These are phyloP conservation scores for Phytophthora colocasiae DNA, from an alignment of 352 stramenopile species.

Conservation along the genomic window DNA sequence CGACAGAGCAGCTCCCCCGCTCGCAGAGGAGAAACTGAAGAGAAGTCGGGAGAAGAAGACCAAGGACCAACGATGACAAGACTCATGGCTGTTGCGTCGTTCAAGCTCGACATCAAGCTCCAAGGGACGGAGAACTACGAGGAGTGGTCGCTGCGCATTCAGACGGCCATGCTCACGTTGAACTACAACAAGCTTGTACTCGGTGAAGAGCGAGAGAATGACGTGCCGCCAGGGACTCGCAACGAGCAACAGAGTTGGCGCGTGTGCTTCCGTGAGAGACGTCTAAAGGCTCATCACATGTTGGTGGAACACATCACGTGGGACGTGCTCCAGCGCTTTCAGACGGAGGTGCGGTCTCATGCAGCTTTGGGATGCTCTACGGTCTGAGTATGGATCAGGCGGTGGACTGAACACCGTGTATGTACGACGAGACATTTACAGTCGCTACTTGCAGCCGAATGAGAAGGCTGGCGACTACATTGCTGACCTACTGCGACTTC, in stretches of 20 bases:
- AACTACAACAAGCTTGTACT: neutral
- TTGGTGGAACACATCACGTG: too few species aligned
- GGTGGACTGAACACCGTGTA: neutral
- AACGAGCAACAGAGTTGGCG: neutral
- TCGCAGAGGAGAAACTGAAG: too few species aligned
- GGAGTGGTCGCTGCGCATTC: conserved; percentile 1
- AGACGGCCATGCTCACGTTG: neutral
- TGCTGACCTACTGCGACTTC: neutral
- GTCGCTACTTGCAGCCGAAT: neutral
- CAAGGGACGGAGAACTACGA: neutral
- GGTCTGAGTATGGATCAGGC: neutral
- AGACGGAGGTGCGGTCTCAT: neutral
- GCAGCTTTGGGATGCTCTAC: neutral
- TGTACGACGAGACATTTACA: neutral
- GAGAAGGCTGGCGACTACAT: neutral
- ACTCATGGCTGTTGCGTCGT: conserved; percentile 1
- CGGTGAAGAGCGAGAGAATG: neutral
- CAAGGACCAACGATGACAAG: neutral
- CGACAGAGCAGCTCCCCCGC: too few species aligned
- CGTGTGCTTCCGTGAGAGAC: neutral
- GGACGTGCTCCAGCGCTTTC: neutral
- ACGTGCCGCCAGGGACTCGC: neutral
- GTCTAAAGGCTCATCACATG: neutral
- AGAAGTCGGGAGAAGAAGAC: too few species aligned
- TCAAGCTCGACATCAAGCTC: conserved; percentile 1